Evolutionary conservation across 768 basidiomycete species (phyloP).

Genomic region (Collybia sp.): DNA sequence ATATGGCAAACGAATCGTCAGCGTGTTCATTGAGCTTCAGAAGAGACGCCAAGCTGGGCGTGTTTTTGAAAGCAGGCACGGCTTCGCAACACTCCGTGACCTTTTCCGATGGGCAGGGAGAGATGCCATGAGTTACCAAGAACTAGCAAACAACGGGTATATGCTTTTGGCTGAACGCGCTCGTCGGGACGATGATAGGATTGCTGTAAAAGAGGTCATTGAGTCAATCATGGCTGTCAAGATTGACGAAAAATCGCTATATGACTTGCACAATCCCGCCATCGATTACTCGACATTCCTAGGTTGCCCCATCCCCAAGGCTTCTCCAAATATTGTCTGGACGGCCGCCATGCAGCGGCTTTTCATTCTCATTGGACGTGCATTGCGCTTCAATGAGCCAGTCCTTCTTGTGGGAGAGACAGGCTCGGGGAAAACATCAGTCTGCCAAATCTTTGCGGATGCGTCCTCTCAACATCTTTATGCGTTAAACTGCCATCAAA

Average conservation of each 20-base stretch:
- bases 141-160: slow-evolving; percentile 93
- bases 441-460: slow-evolving; percentile 86
- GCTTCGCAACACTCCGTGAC: slow-evolving; percentile 95
- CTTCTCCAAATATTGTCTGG: slow-evolving; percentile 70
- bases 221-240: slow-evolving; percentile 85
- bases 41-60: slow-evolving; percentile 86
- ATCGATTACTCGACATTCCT: slow-evolving; percentile 42
- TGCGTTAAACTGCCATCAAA: slow-evolving; percentile 92
- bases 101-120: slow-evolving; percentile 96
- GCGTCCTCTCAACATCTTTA: slow-evolving; percentile 56
- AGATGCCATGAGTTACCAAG: slow-evolving; percentile 84
- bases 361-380: slow-evolving; percentile 80
- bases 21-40: slow-evolving; percentile 89
- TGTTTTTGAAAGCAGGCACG: slow-evolving; percentile 96
- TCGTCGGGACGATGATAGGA: slow-evolving; percentile 79
- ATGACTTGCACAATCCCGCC: slow-evolving; percentile 44
- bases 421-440: slow-evolving; percentile 95
- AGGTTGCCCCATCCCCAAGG: slow-evolving; percentile 44
- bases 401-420: slow-evolving; percentile 96
- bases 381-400: slow-evolving; percentile 87
- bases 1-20: slow-evolving; percentile 85
- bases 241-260: slow-evolving; percentile 70
- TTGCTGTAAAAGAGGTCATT: slow-evolving; percentile 88
- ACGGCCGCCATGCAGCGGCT: slow-evolving; percentile 90
- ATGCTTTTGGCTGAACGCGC: slow-evolving; percentile 95